Evolutionary conservation across 257 asterid genomes (phyloP).

Genomic region (Nicotiana tabacum): DNA sequence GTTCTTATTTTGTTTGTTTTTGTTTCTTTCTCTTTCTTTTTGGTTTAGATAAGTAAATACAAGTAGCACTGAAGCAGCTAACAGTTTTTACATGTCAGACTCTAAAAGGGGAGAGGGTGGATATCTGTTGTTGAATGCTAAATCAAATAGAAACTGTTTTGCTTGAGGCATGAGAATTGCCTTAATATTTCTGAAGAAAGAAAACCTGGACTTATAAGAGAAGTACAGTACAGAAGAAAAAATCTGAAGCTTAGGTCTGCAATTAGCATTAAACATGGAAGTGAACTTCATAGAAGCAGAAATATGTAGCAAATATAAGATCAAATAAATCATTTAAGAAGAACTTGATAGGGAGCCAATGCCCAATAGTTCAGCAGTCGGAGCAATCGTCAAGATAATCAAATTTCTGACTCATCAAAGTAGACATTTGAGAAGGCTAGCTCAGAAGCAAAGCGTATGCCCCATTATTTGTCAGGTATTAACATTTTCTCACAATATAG

Average conservation of each 20-base stretch:
- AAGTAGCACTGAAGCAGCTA: not conserved
- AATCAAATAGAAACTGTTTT: not conserved
- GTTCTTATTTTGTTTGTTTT: not conserved
- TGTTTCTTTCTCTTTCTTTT: not conserved
- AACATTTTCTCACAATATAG: not conserved
- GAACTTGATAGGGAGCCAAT: not conserved
- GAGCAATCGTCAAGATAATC: not conserved
- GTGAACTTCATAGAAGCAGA: not conserved
- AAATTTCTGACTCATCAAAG: not conserved
- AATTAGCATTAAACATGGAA: not conserved
- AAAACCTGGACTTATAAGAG: not conserved
- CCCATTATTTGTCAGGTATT: not conserved
- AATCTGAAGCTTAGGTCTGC: not conserved
- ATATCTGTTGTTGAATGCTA: not conserved
- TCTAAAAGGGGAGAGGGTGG: not conserved
- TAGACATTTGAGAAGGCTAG: not conserved
- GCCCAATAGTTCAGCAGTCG: not conserved
- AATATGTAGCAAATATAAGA: not conserved
- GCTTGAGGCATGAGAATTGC: not conserved
- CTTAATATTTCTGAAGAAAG: not conserved
- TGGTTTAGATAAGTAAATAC: slow-evolving; percentile 8
- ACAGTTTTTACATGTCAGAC: slow-evolving; percentile 3
- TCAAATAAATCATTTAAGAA: not conserved
- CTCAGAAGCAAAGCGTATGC: not conserved
- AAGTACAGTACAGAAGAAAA: not conserved